Evolutionary conservation across 495 filamentous ascomycete species (phyloP).

Genomic region (Neurospora africana): DNA sequence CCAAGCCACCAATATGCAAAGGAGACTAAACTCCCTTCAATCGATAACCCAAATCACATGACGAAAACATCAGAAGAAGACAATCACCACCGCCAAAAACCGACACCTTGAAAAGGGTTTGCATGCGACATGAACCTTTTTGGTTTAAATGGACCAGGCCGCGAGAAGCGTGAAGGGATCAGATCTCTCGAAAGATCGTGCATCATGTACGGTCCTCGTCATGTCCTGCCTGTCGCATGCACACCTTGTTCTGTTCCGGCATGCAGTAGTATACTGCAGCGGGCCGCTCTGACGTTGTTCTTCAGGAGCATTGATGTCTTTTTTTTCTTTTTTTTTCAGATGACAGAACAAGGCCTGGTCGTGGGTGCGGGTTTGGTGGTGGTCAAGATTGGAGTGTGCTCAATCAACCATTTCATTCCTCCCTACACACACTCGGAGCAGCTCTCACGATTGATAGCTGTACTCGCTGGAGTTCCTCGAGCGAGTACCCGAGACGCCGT

Average conservation of each 20-base stretch:
- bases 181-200: neutral
- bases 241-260: neutral
- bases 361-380: neutral
- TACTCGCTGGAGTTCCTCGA: conserved; percentile 8
- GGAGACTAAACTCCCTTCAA: neutral
- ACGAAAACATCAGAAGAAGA: neutral
- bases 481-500: conserved; percentile 18
- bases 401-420: neutral
- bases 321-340: neutral
- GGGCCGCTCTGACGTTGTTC: neutral
- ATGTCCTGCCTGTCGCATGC: neutral
- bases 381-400: neutral
- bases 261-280: neutral
- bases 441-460: conserved; percentile 11
- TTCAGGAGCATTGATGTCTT: neutral
- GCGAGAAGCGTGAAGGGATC: neutral
- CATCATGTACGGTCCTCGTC: neutral
- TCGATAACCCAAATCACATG: neutral
- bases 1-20: neutral
- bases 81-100: neutral
- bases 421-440: no score
- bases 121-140: neutral
- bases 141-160: neutral
- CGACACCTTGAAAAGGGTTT: neutral
- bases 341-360: neutral